Evolutionary conservation across 164 flowering plant genomes (phyloP).

Genomic region (Akebia trifoliata): DNA sequence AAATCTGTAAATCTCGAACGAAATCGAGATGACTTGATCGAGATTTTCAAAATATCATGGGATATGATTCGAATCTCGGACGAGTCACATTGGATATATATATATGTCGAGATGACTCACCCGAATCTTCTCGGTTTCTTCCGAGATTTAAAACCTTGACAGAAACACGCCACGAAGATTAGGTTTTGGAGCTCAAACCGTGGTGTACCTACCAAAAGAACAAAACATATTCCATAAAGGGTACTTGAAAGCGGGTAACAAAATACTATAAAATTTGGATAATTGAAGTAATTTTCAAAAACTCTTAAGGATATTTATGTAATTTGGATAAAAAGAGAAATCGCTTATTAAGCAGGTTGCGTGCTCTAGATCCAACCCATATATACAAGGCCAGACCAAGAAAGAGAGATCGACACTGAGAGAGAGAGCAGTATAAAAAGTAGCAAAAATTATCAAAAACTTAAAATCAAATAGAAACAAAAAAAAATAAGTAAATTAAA

Average conservation of each 20-base stretch:
- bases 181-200: neutral
- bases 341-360: conserved; percentile 1
- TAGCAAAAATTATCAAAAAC: neutral
- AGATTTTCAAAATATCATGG: too few relatives aligned
- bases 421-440: neutral
- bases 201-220: neutral
- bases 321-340: neutral
- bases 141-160: too few relatives aligned
- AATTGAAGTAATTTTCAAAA: neutral
- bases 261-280: neutral
- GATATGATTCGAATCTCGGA: too few relatives aligned
- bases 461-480: neutral
- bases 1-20: too few relatives aligned
- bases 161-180: neutral
- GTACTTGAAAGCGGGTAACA: too few relatives aligned
- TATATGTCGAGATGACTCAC: too few relatives aligned
- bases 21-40: too few relatives aligned
- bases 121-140: too few relatives aligned
- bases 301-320: neutral
- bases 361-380: conserved; percentile 1
- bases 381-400: neutral
- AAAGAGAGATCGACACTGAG: neutral
- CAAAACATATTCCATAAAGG: too few relatives aligned
- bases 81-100: too few relatives aligned
- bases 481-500: neutral